These are phyloP conservation scores for Remersonia thermophila DNA, from an alignment of 2,329 filamentous ascomycete species.

Conservation along the genomic window DNA sequence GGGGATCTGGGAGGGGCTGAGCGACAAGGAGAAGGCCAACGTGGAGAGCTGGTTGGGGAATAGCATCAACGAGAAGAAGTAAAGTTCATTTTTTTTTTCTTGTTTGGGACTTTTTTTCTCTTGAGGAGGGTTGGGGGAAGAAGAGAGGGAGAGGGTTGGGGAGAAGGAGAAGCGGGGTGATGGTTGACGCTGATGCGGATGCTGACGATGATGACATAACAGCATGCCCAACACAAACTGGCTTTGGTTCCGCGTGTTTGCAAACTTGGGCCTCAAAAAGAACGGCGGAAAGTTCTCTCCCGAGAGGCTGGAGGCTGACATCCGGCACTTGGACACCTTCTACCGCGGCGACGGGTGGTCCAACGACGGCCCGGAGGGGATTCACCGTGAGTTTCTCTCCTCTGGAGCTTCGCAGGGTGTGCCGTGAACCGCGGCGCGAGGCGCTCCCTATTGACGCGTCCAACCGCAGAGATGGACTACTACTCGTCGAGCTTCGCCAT, in stretches of 20 bases:
- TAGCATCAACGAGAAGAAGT: constrained; percentile 66
- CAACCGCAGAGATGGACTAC: constrained; percentile 58
- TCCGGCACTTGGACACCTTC: constrained; percentile 67
- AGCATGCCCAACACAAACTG: constrained; percentile 60
- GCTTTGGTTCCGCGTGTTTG: constrained; percentile 79
- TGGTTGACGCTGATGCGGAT: not conserved
- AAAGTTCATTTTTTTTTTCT: constrained; percentile 10
- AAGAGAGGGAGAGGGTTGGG: not conserved
- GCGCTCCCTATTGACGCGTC: constrained; percentile 8
- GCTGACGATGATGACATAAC: constrained; percentile 10
- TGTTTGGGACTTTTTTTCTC: not conserved
- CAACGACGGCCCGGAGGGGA: constrained; percentile 66
- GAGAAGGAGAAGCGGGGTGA: not conserved
- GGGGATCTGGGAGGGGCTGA: constrained; percentile 54
- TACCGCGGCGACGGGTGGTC: constrained; percentile 76
- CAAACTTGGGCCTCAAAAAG: constrained; percentile 64
- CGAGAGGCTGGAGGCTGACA: constrained; percentile 58
- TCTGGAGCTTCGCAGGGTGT: not conserved
- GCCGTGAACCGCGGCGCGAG: not conserved
- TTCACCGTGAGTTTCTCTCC: constrained; percentile 42
- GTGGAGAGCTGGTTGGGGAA: constrained; percentile 62
- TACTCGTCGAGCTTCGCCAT: constrained; percentile 76
- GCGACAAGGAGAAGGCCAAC: constrained; percentile 48
- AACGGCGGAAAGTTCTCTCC: constrained; percentile 62
- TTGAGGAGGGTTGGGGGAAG: not conserved